Percentiles rank a stretch among this genome's conserved stretches.
phyloP scores from a whole-genome alignment of 169 alveolate species.

The Plasmodium chabaudi region DNA sequence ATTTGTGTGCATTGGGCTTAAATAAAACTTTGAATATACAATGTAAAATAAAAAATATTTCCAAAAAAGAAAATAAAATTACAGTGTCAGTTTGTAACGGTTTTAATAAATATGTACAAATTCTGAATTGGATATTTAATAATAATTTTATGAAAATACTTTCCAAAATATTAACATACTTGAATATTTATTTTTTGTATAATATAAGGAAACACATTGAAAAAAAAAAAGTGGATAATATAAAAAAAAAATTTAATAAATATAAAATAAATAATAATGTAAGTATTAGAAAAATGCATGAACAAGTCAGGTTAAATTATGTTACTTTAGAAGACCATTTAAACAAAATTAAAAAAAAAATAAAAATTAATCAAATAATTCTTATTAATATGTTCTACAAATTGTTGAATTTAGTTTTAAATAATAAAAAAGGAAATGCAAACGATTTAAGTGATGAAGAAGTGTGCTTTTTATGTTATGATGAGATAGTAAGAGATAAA shows the following conservation, averaged over 20 bases:
- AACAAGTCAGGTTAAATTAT: slow-evolving; percentile 33
- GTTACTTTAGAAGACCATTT: slow-evolving; percentile 30
- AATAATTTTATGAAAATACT: slow-evolving; percentile 4
- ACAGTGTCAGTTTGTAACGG: slow-evolving; percentile 9
- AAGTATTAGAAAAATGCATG: slow-evolving; percentile 30
- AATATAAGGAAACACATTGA: slow-evolving; percentile 12
- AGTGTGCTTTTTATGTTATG: slow-evolving; percentile 54
- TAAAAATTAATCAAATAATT: background rate
- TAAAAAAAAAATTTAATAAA: slow-evolving; percentile 13
- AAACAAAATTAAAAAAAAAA: slow-evolving; percentile 8
- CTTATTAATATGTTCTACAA: background rate
- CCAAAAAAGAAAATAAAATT: slow-evolving; percentile 17
- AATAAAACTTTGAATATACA: background rate
- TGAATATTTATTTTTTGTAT: slow-evolving; percentile 1
- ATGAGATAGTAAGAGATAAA: slow-evolving; percentile 53
- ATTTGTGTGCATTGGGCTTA: background rate
- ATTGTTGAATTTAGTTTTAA: background rate
- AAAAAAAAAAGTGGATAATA: background rate
- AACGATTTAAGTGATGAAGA: slow-evolving; percentile 48
- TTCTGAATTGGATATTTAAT: background rate
- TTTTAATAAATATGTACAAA: background rate
- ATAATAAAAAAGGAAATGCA: background rate
- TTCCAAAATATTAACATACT: background rate
- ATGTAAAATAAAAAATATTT: slow-evolving; percentile 17
- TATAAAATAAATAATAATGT: slow-evolving; percentile 2